A percentile compares a stretch with the other conserved stretches of the same genome.
These are phyloP conservation scores for Hibiscus tridactylites DNA, from an alignment of 345 rosid species.

Conservation along the genomic window DNA sequence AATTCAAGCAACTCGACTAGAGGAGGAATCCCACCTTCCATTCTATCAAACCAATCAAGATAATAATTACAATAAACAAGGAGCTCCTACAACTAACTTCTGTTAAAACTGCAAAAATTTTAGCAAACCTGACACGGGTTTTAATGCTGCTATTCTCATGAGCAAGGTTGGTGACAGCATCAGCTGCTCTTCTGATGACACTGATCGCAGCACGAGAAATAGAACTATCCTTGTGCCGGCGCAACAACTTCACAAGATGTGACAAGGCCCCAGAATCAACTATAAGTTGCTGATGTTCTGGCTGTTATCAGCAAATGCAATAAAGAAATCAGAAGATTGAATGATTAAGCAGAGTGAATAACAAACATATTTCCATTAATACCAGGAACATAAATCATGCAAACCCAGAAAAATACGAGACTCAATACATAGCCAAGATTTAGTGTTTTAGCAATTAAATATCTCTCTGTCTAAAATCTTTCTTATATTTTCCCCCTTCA, in stretches of 20 bases:
- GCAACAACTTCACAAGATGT: conserved; percentile 74
- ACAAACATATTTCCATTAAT: background rate
- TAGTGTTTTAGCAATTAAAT: background rate
- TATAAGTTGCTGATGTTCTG: conserved; percentile 94
- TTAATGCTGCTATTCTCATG: conserved; percentile 95
- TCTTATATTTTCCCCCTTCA: background rate
- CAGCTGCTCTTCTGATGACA: conserved; percentile 93
- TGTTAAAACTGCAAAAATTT: conserved; percentile 8
- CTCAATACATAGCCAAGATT: background rate
- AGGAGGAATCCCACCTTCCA: conserved; percentile 95
- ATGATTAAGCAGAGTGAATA: background rate
- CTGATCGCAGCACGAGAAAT: conserved; percentile 70
- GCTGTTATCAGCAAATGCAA: conserved; percentile 49
- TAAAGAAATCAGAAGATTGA: conserved; percentile 12
- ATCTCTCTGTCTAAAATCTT: background rate
- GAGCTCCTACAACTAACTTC: conserved; percentile 5
- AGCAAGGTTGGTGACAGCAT: conserved; percentile 98
- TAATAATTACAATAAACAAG: conserved; percentile 11
- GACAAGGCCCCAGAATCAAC: conserved; percentile 88
- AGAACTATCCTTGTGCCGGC: conserved; percentile 55
- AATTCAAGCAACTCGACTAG: conserved; percentile 93
- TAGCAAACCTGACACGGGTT: conserved; percentile 83
- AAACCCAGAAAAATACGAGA: background rate
- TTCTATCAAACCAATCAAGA: conserved; percentile 38
- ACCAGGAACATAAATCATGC: background rate